Percentiles rank a stretch among this genome's conserved stretches.
Conservation (phyloP, 345 rosid genomes). For the Pelargonium nanum region DNA sequence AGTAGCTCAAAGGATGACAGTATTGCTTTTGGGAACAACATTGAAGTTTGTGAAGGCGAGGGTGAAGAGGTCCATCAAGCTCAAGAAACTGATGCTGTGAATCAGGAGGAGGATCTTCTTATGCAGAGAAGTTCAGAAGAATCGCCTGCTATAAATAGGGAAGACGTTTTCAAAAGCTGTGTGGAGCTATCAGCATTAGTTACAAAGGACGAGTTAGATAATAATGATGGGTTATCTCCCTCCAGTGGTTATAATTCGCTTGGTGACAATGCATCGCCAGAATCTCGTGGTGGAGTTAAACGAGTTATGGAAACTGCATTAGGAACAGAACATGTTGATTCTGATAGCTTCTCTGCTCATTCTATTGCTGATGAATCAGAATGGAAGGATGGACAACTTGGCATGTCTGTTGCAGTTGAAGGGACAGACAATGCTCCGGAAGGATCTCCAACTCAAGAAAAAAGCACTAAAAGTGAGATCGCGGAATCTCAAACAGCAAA, state of each 20-base stretch:
- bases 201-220: slow-evolving; percentile 14
- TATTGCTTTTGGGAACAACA: neutral
- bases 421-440: slow-evolving; percentile 13
- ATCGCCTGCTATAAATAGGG: slow-evolving; percentile 3
- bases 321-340: slow-evolving; percentile 14
- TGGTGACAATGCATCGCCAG: slow-evolving; percentile 6
- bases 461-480: slow-evolving; percentile 20
- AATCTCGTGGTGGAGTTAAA: slow-evolving; percentile 12
- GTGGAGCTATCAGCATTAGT: slow-evolving; percentile 34
- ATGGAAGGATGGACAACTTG: slow-evolving; percentile 25
- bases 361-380: slow-evolving; percentile 20
- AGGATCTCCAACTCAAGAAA: slow-evolving; percentile 18
- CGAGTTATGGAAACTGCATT: slow-evolving; percentile 6
- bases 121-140: slow-evolving; percentile 16
- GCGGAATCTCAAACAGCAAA: slow-evolving; percentile 24
- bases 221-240: slow-evolving; percentile 16
- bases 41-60: slow-evolving; percentile 4
- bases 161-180: slow-evolving; percentile 41
- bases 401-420: slow-evolving; percentile 26
- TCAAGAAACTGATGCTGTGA: slow-evolving; percentile 11
- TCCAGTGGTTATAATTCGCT: slow-evolving; percentile 13
- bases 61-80: slow-evolving; percentile 24
- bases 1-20: neutral
- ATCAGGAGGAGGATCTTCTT: slow-evolving; percentile 14
- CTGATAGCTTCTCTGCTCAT: slow-evolving; percentile 16